These are phyloP conservation scores for Xylaria curta DNA, from an alignment of 495 filamentous ascomycete genomes.

Conservation along the genomic window DNA sequence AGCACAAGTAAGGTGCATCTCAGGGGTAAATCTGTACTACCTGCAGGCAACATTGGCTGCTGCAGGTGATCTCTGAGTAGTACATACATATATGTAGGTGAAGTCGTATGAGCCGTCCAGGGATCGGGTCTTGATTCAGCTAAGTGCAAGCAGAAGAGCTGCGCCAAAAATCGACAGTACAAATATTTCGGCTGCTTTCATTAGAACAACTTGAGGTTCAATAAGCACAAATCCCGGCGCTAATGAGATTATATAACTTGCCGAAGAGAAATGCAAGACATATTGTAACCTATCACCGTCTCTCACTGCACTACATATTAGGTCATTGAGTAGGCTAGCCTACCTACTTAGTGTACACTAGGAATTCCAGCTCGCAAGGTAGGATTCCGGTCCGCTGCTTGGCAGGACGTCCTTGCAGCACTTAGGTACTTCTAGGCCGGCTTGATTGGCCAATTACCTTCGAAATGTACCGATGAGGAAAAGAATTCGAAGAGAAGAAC, in stretches of 20 bases:
- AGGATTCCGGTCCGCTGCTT: constrained; percentile 20
- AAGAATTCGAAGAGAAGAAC: constrained; percentile 22
- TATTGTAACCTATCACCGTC: neutral
- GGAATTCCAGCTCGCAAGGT: neutral
- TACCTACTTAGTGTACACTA: neutral
- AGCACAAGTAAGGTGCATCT: neutral
- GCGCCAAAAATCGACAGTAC: neutral
- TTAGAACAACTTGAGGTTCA: neutral
- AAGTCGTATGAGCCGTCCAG: neutral
- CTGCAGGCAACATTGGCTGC: constrained; percentile 13
- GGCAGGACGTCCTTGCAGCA: neutral
- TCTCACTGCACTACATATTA: neutral
- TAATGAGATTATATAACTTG: neutral
- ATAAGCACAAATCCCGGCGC: neutral
- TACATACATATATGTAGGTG: neutral
- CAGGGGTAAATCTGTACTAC: constrained; percentile 11
- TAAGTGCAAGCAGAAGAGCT: neutral
- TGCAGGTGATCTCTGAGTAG: constrained; percentile 16
- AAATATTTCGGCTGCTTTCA: neutral
- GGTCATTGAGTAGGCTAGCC: neutral
- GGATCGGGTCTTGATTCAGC: constrained; percentile 8
- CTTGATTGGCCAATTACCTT: constrained; percentile 22
- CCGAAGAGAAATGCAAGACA: neutral
- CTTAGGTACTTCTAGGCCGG: neutral
- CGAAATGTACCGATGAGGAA: constrained; percentile 23